phyloP scores from a whole-genome alignment of 306 rosid species.

The Canavalia gladiata region DNA sequence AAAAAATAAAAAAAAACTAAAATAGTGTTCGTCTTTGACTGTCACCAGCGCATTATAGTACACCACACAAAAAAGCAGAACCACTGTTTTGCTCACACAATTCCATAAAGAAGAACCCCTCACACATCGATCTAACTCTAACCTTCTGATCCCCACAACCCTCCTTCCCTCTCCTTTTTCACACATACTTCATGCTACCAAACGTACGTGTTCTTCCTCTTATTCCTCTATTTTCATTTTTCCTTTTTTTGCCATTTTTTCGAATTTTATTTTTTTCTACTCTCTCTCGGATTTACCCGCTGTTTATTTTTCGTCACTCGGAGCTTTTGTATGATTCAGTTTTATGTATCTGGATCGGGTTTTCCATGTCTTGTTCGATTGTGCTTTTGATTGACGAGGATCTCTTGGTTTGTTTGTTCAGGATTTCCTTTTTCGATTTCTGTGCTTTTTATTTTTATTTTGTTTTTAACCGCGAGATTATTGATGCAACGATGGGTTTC shows the following conservation, averaged over 20 bases:
- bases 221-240: neutral
- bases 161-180: slow-evolving; percentile 8
- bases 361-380: slow-evolving; percentile 10
- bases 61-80: slow-evolving; percentile 53
- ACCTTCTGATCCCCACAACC: slow-evolving; percentile 31
- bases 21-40: slow-evolving; percentile 62
- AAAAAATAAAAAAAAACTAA: neutral
- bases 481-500: slow-evolving; percentile 16
- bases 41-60: slow-evolving; percentile 70
- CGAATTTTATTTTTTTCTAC: slow-evolving; percentile 3
- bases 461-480: neutral
- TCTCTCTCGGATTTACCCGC: neutral
- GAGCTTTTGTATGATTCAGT: neutral
- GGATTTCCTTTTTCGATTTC: neutral
- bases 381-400: slow-evolving; percentile 8
- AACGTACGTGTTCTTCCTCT: slow-evolving; percentile 46
- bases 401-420: slow-evolving; percentile 6
- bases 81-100: slow-evolving; percentile 44
- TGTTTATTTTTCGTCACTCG: neutral
- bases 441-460: neutral
- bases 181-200: slow-evolving; percentile 37
- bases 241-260: neutral
- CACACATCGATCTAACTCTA: slow-evolving; percentile 63
- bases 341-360: slow-evolving; percentile 47
- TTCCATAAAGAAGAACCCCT: slow-evolving; percentile 44